These are phyloP conservation scores for Lyophyllum atratum DNA, from an alignment of 768 basidiomycete genomes.

Conservation along the genomic window DNA sequence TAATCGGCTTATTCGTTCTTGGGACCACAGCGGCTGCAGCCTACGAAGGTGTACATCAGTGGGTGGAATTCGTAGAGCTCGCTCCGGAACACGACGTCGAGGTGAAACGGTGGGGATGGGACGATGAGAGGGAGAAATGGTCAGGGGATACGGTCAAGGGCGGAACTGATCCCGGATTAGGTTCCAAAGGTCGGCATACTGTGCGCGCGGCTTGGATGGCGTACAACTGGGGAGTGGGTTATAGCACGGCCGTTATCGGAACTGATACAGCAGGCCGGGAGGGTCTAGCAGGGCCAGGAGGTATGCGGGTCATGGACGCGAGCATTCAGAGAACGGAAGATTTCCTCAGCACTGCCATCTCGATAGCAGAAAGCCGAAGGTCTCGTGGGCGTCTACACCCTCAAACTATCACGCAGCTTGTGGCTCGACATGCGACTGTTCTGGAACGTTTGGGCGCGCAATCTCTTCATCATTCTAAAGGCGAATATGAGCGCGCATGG, in stretches of 20 bases:
- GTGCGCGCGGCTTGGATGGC: slow-evolving; percentile 75
- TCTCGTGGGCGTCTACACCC: slow-evolving; percentile 45
- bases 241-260: slow-evolving; percentile 36
- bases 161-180: slow-evolving; percentile 75
- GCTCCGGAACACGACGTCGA: slow-evolving; percentile 53
- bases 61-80: slow-evolving; percentile 60
- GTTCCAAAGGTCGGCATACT: slow-evolving; percentile 59
- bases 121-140: slow-evolving; percentile 63
- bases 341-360: slow-evolving; percentile 52
- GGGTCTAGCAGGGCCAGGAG: slow-evolving; percentile 31
- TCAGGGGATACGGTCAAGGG: slow-evolving; percentile 50
- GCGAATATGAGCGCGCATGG: slow-evolving; percentile 63
- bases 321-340: slow-evolving; percentile 53
- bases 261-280: slow-evolving; percentile 36
- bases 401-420: slow-evolving; percentile 55
- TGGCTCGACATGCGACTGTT: slow-evolving; percentile 53
- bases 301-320: slow-evolving; percentile 52
- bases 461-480: slow-evolving; percentile 53
- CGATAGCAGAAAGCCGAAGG: slow-evolving; percentile 42
- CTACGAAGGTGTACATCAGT: slow-evolving; percentile 62
- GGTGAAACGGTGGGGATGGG: slow-evolving; percentile 66
- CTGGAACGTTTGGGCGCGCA: slow-evolving; percentile 63
- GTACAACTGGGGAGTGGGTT: slow-evolving; percentile 61
- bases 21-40: slow-evolving; percentile 44
- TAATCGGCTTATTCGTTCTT: slow-evolving; percentile 44